These are phyloP conservation scores for Forsythia viridissima DNA, from an alignment of 257 asterid genomes.

Conservation along the genomic window DNA sequence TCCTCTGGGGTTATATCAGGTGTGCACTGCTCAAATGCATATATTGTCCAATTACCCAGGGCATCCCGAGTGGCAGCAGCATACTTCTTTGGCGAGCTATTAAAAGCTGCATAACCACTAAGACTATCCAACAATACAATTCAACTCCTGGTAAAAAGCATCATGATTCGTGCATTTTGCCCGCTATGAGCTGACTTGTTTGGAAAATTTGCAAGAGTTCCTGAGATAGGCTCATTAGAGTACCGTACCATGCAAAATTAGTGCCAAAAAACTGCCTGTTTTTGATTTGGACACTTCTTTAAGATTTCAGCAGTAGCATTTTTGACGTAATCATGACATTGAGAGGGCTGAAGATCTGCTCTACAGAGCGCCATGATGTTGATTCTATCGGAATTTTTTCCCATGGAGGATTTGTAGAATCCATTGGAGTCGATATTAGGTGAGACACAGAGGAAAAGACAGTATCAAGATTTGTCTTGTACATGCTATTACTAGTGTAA, in stretches of 20 bases:
- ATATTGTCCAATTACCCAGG: neutral
- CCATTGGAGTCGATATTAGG: neutral
- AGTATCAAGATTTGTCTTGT: neutral
- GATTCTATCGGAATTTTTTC: neutral
- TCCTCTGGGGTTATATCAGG: conserved; percentile 10
- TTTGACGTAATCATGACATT: neutral
- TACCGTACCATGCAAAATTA: conserved; percentile 29
- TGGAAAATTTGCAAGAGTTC: neutral
- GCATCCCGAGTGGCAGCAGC: neutral
- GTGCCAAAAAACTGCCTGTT: conserved; percentile 26
- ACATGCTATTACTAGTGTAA: neutral
- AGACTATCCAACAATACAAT: conserved; percentile 17
- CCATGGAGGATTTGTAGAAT: neutral
- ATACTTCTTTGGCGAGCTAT: conserved; percentile 18
- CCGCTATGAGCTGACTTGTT: too few relatives aligned
- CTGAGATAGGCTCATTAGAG: conserved; percentile 29
- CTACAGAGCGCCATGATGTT: neutral
- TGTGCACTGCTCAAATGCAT: conserved; percentile 19
- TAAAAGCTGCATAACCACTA: conserved; percentile 12
- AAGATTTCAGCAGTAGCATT: neutral
- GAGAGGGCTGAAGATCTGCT: neutral
- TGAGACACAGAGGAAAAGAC: neutral
- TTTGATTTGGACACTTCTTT: neutral
- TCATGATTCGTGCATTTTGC: neutral
- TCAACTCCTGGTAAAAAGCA: conserved; percentile 9